Evolutionary conservation across 2,329 filamentous ascomycete genomes (phyloP).

Genomic region (Rugonectria rugulosa): DNA sequence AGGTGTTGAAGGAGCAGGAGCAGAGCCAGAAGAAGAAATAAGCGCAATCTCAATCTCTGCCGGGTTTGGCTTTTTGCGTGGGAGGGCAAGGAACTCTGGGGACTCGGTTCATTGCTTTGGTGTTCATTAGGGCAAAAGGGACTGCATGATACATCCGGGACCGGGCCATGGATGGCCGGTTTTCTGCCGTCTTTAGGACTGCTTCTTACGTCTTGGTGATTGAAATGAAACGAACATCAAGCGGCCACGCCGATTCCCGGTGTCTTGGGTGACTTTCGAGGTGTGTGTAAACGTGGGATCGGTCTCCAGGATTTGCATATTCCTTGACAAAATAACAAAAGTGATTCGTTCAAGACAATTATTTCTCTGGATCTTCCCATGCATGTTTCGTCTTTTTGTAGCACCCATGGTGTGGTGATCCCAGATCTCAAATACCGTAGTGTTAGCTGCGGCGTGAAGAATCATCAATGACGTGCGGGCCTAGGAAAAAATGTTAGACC

Average conservation of each 20-base stretch:
- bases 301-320: neutral
- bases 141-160: constrained; percentile 56
- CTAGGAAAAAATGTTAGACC: constrained; percentile 36
- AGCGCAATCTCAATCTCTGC: constrained; percentile 47
- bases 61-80: constrained; percentile 45
- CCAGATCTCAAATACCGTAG: too few relatives aligned
- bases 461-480: constrained; percentile 40
- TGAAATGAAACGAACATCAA: constrained; percentile 55
- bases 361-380: neutral
- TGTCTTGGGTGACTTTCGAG: constrained; percentile 30
- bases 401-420: too few relatives aligned
- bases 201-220: constrained; percentile 54
- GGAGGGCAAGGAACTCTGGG: constrained; percentile 46
- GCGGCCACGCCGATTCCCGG: constrained; percentile 38
- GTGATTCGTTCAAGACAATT: neutral
- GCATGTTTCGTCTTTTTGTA: too few relatives aligned
- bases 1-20: constrained; percentile 99
- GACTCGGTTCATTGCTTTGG: constrained; percentile 59
- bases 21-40: constrained; percentile 74
- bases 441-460: neutral
- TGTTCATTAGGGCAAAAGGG: constrained; percentile 61
- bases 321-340: neutral
- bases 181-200: constrained; percentile 55
- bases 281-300: neutral
- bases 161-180: constrained; percentile 49